Percentiles rank a stretch among this genome's conserved stretches.
phyloP scores from a whole-genome alignment of 495 filamentous ascomycete species.

The Bathelium albidoporum region DNA sequence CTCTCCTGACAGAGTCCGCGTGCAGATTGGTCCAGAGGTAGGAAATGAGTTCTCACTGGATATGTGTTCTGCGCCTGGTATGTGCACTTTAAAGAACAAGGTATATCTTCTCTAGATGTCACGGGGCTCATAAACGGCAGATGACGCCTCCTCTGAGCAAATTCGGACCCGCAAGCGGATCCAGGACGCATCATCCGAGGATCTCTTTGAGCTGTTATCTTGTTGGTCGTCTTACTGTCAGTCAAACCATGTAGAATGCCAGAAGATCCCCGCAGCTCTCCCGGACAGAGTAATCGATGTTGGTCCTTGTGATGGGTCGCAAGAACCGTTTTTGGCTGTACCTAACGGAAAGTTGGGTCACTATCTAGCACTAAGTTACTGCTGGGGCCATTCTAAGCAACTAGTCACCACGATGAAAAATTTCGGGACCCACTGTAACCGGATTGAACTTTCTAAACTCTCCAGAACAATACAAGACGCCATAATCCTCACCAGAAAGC shows the following conservation, averaged over 20 bases:
- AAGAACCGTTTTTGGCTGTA: not conserved
- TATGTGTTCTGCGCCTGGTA: not conserved
- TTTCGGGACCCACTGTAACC: not conserved
- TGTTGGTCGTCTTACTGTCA: not conserved
- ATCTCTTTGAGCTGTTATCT: not conserved
- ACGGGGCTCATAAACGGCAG: not conserved
- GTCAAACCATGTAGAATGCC: not conserved
- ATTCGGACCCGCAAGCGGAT: not conserved
- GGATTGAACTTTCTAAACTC: not conserved
- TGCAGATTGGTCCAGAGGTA: not conserved
- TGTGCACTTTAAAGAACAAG: not conserved
- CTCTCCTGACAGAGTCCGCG: not conserved
- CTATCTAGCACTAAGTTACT: constrained; percentile 6
- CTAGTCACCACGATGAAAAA: not conserved
- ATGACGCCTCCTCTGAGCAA: not conserved
- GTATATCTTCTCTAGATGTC: not conserved
- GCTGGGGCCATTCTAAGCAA: not conserved
- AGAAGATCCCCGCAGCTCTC: not conserved
- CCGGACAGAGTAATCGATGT: not conserved
- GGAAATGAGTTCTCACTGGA: not conserved
- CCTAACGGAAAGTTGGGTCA: not conserved
- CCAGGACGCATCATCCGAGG: not conserved
- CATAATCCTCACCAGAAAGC: not conserved
- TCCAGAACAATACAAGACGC: not conserved
- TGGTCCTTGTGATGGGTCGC: not conserved